phyloP scores from a whole-genome alignment of 345 rosid genomes.

The Murraya koenigii region DNA sequence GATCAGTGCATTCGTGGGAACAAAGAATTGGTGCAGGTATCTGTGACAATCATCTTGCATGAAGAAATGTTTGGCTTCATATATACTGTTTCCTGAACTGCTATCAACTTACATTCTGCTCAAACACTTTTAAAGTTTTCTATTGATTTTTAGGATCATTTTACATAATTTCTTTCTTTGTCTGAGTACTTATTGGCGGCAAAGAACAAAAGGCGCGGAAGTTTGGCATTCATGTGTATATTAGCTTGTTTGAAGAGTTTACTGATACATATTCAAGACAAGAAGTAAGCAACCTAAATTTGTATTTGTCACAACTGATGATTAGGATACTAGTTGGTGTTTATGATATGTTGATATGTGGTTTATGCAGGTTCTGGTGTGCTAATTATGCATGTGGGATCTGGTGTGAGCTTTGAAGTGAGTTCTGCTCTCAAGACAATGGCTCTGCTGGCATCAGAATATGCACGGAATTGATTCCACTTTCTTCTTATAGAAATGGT shows the following conservation, averaged over 20 bases:
- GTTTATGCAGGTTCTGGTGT: constrained; percentile 64
- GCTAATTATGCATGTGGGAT: constrained; percentile 82
- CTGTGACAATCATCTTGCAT: background rate
- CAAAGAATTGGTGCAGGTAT: constrained; percentile 67
- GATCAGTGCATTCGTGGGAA: constrained; percentile 72
- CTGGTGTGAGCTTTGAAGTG: constrained; percentile 66
- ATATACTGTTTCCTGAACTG: background rate
- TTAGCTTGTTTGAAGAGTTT: constrained; percentile 66
- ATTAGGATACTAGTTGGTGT: background rate
- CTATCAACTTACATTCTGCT: constrained; percentile 4
- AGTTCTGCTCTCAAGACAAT: constrained; percentile 70
- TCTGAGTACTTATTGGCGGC: constrained; percentile 66
- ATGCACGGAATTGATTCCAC: constrained; percentile 61
- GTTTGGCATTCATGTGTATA: constrained; percentile 55
- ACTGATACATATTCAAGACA: constrained; percentile 63
- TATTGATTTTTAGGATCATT: constrained; percentile 53
- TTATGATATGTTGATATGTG: constrained; percentile 8
- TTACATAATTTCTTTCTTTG: constrained; percentile 64
- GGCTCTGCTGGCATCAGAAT: constrained; percentile 55
- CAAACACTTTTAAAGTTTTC: constrained; percentile 10
- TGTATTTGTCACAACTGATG: background rate
- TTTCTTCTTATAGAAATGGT: constrained; percentile 83
- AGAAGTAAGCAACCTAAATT: constrained; percentile 46
- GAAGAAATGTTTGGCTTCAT: background rate
- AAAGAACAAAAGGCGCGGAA: constrained; percentile 78